A percentile compares a stretch with the other conserved stretches of the same genome.
phyloP scores from a whole-genome alignment of 23 red algal genomes.

The Agarophyton chilense region DNA sequence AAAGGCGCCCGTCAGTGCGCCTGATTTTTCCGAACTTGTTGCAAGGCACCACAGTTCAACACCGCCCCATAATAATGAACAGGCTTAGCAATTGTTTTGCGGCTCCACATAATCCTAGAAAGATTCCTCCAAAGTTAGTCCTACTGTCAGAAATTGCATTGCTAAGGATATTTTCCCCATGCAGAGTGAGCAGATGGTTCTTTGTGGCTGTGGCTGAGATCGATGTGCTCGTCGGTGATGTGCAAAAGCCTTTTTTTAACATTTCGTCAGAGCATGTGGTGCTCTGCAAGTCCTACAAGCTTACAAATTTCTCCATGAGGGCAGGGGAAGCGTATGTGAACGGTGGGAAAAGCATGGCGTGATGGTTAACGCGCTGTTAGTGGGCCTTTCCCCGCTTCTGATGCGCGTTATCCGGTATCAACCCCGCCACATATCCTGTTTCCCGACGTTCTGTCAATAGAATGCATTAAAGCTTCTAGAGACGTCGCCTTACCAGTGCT shows the following conservation, averaged over 20 bases:
- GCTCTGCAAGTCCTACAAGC: background rate
- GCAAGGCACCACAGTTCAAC: constrained; percentile 4
- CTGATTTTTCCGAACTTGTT: constrained; percentile 46
- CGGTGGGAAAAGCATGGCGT: constrained; percentile 16
- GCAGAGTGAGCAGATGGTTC: background rate
- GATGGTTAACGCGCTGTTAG: constrained; percentile 27
- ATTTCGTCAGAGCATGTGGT: constrained; percentile 34
- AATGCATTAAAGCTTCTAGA: background rate
- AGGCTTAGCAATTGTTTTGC: constrained; percentile 70
- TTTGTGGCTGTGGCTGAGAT: constrained; percentile 33
- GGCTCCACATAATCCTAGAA: constrained; percentile 29
- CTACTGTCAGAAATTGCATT: constrained; percentile 34
- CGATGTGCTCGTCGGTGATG: constrained; percentile 58
- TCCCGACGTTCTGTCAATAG: constrained; percentile 30
- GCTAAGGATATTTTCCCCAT: constrained; percentile 6
- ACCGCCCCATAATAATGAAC: constrained; percentile 45
- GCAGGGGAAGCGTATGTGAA: background rate
- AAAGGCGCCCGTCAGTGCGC: background rate
- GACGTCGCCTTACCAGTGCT: constrained; percentile 34
- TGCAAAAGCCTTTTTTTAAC: constrained; percentile 22
- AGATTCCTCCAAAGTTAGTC: constrained; percentile 27
- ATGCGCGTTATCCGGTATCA: constrained; percentile 58
- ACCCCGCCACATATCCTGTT: constrained; percentile 50
- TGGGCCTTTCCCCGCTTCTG: constrained; percentile 63
- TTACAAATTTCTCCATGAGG: background rate